Base-by-base conservation (phyloP, 106 monocot species). In the Narthecium ossifragum region DNA sequence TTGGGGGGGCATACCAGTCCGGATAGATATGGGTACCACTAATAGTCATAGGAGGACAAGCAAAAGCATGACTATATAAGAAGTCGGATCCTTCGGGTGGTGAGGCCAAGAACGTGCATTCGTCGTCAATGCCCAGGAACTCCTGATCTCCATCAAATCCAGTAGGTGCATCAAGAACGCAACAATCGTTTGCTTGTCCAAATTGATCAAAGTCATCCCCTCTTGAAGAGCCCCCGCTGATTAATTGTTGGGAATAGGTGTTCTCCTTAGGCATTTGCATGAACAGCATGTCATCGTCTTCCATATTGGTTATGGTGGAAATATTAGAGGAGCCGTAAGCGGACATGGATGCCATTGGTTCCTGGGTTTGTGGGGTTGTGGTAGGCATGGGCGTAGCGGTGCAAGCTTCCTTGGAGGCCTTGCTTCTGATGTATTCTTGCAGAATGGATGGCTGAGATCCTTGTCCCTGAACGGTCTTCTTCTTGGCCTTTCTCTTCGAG, bases 401-500 rank as follows among this genome's bases (percentile, higher is more conserved):
- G 53, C 30, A 22, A 21, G 8, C 17, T 4, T 50, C 34, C 10
- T 59, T 31, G 22, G 4, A 47, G 31, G 38, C 61, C 57, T 56
- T 62, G 32, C 69, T 84, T 36, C 41, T 56, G 72, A 92, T 87
- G 75, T 87, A 87, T 26, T 87, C 72, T 45, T 87, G 79, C 0
- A 80, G 75, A 37, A 72, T 59, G 14, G 75, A 72, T 2, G 65
- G 72, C 22, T 60, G 68, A 1, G 59, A 22, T 31, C 1, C 37
- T 6, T 52, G 26, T 7, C 29, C 55, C 13, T 61, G 18, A 6
- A 31, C 58, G 10, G 46, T 26, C 49, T 71, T 81, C 49, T 69
- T 64, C 48, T 70, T 73, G 57, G 51, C 52, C 59, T 48, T 81
- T 22, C 68, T 77, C 72, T 73, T 84, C 0, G 80, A 63, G 57